phyloP scores from a whole-genome alignment of 108 stramenopile species.

The Fistulifera pelliculosa region DNA sequence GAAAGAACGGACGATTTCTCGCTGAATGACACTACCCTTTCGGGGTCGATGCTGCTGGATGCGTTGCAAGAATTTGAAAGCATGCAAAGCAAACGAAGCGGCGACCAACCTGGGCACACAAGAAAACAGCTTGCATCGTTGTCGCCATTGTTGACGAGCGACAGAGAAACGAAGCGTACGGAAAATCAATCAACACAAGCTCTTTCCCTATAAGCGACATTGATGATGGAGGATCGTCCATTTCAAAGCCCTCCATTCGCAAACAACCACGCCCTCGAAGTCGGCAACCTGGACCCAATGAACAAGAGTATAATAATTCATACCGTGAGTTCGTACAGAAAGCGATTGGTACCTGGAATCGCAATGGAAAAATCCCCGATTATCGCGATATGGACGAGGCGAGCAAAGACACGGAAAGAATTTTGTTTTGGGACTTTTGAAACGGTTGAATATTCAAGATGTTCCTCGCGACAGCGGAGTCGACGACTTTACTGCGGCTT shows the following conservation, averaged over 20 bases:
- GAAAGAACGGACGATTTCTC: too few species aligned
- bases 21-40: neutral
- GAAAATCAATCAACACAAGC: too few species aligned
- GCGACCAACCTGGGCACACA: too few species aligned
- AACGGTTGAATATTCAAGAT: neutral
- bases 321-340: neutral
- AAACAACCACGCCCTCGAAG: too few species aligned
- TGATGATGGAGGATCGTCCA: too few species aligned
- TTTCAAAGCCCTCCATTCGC: too few species aligned
- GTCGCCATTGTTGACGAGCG: too few species aligned
- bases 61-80: neutral
- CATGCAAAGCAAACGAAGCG: too few species aligned
- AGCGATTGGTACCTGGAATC: neutral
- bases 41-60: neutral
- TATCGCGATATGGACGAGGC: constrained; percentile 3
- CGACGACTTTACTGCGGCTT: too few species aligned
- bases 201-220: too few species aligned
- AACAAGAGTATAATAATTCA: neutral
- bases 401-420: neutral
- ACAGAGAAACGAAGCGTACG: too few species aligned
- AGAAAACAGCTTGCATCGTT: too few species aligned
- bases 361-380: neutral
- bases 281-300: neutral
- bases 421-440: neutral
- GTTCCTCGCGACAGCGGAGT: neutral